Evolutionary conservation across 2,329 filamentous ascomycete species (phyloP), one percentile per base, ranked within the genome.

Genomic region (Raffaelea arxii): DNA sequence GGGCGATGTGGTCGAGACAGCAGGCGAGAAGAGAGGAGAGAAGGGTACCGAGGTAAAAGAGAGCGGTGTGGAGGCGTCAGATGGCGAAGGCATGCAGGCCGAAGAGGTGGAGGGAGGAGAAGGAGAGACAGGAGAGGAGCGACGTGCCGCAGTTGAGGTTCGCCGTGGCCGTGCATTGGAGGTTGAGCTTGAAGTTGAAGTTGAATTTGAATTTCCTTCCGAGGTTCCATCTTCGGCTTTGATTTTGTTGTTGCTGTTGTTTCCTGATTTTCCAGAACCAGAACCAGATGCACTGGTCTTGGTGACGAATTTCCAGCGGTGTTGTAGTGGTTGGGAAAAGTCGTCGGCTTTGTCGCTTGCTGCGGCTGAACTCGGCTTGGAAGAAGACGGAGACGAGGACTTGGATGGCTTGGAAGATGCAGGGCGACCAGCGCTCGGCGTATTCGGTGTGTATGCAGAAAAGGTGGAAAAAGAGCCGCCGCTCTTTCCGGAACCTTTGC

Each of bases 261-360:
- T n/a, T n/a, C n/a, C n/a, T n/a, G n/a, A n/a, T n/a, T n/a, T n/a
- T n/a, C n/a, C n/a, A n/a, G n/a, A n/a, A n/a, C n/a, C n/a, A n/a
- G n/a, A n/a, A n/a, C n/a, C 30, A 6, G 43, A 32, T 7, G 48
- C 42, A 14, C 14, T 18, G 32, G 52, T 41, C 43, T 51, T 56
- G 4, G 53, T 54, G 12, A 60, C 54, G 38, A 61, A 59, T 45
- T 51, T 60, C 51, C 59, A 56, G 37, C 54, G 55, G 24, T 53
- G 55, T 21, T 54, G 49, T 12, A 55, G 43, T 12, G 51, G 41
- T 27, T 49, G 41, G 30, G 32, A 19, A 16, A 19, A 12, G 10
- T 21, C 30, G 10, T 24, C 32, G 32, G 7, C 16, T 12, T 6
- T 36, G 7, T 6, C 16, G 32, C 19, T 18, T 36, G 32, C 16